These are phyloP conservation scores for Phyllosticta citriasiana DNA, from an alignment of 2,329 filamentous ascomycete genomes.

Conservation along the genomic window DNA sequence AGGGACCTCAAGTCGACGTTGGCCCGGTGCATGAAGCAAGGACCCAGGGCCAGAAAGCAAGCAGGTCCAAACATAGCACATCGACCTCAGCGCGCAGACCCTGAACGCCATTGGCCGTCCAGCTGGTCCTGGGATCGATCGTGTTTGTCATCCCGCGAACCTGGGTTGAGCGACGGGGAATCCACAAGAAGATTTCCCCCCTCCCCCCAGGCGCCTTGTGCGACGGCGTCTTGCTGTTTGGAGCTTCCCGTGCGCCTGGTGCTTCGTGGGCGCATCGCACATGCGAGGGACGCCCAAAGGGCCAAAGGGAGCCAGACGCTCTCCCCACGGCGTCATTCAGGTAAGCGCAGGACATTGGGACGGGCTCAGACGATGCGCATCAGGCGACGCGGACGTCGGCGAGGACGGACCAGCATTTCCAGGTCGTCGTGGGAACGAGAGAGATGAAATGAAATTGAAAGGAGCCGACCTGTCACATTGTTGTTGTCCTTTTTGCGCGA, in stretches of 20 bases:
- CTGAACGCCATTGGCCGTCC: slow-evolving; percentile 10
- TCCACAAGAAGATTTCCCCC: slow-evolving; percentile 9
- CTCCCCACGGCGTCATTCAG: background rate
- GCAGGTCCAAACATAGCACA: background rate
- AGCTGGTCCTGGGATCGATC: slow-evolving; percentile 4
- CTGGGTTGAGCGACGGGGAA: slow-evolving; percentile 10
- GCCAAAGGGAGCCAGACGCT: slow-evolving; percentile 7
- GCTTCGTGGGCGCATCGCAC: slow-evolving; percentile 11
- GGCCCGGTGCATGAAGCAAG: slow-evolving; percentile 7
- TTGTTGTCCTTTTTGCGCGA: background rate
- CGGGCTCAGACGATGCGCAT: no score
- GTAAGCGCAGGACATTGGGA: background rate
- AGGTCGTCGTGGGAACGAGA: no score
- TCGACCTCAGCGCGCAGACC: slow-evolving; percentile 1
- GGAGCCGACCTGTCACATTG: no score
- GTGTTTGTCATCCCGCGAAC: slow-evolving; percentile 10
- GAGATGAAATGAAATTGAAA: no score
- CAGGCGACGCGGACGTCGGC: no score
- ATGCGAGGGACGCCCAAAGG: slow-evolving; percentile 11
- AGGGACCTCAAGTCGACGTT: background rate
- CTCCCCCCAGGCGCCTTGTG: background rate
- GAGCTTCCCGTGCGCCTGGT: slow-evolving; percentile 9
- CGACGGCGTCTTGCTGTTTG: slow-evolving; percentile 11
- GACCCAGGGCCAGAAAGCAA: background rate
- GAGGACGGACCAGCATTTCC: no score